A percentile compares a stretch with the other conserved stretches of the same genome.
Conservation (phyloP, 1,284 basidiomycete species). For the Porphyrellus sp. region DNA sequence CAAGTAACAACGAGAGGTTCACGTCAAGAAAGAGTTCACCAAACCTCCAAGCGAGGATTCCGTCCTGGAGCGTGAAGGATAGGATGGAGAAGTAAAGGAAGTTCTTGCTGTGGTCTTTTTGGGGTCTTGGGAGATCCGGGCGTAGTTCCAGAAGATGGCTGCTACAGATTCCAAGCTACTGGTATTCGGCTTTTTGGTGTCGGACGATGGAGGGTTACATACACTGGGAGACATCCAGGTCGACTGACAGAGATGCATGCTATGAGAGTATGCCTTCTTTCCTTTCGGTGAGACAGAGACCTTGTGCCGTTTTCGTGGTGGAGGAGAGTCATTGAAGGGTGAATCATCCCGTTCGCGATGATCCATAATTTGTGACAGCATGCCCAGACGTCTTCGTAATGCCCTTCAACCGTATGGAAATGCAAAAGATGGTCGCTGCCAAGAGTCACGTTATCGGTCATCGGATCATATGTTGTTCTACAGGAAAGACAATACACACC, state of each 20-base stretch:
- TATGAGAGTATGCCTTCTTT: too few relatives aligned
- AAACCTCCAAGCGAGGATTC: constrained; percentile 48
- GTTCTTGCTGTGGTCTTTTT: constrained; percentile 7
- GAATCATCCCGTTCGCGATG: not conserved
- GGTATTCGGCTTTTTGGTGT: not conserved
- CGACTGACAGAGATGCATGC: too few relatives aligned
- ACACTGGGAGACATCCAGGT: too few relatives aligned
- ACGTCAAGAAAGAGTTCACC: not conserved
- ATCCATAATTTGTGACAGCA: not conserved
- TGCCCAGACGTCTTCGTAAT: constrained; percentile 9
- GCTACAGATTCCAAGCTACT: not conserved
- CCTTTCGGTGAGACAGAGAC: constrained; percentile 22
- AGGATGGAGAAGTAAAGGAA: not conserved
- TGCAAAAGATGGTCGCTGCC: too few relatives aligned
- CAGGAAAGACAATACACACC: too few relatives aligned
- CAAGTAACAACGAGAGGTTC: not conserved
- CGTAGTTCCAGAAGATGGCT: not conserved
- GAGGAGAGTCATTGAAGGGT: not conserved
- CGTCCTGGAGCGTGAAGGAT: constrained; percentile 36
- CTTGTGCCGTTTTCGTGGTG: constrained; percentile 26
- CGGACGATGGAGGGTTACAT: not conserved
- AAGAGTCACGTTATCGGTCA: too few relatives aligned
- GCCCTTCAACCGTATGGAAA: constrained; percentile 44
- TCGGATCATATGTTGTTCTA: too few relatives aligned
- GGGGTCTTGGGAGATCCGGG: constrained; percentile 15